Evolutionary conservation across 495 filamentous ascomycete genomes (phyloP), one percentile per base, ranked within the genome.

Genomic region (Penicillium subrubescens): DNA sequence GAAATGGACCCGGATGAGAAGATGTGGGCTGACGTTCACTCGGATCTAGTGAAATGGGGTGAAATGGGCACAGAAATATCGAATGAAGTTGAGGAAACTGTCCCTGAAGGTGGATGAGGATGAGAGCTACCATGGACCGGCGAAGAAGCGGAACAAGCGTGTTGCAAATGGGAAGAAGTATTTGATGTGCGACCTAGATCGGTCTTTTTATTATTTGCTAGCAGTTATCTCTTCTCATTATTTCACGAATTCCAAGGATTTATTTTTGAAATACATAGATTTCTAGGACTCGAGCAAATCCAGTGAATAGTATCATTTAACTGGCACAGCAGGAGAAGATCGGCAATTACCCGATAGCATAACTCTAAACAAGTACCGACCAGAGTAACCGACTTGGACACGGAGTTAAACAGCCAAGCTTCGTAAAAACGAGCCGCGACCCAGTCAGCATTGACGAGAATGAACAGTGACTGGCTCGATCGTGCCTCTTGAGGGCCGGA

Each of bases 381-480:
- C 44, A 23, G 15, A 10, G 3, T 56, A 37, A 10, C 53, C 31
- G n/a, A 21, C 19, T 31, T 34, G 0, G 33, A 23, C 33, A 35
- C 53, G 53, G 53, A 56, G 53, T 19, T 56, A 56, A 56, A 34
- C 21, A 21, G 25, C 29, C 19, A 35, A 33, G 33, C 52, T 35
- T 55, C 53, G 53, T 33, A 56, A 37, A 56, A 35, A 56, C 27
- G 53, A 56, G n/a, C 53, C 3, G n/a, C 31, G 48, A 37, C 53
- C 53, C 33, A 2, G 31, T 56, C 53, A 34, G 31, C 31, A 56
- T 34, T n/a, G 2, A 3, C 17, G 10, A 35, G 12, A 33, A n/a
- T 2, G 14, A 27, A 35, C 53, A 6, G 33, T 21, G 53, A 56
- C 53, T 56, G 53, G 53, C 31, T 37, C 25, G 33, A 56, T 34